These are phyloP conservation scores for Parafenestella ontariensis DNA, from an alignment of 2,329 filamentous ascomycete species.

Conservation along the genomic window DNA sequence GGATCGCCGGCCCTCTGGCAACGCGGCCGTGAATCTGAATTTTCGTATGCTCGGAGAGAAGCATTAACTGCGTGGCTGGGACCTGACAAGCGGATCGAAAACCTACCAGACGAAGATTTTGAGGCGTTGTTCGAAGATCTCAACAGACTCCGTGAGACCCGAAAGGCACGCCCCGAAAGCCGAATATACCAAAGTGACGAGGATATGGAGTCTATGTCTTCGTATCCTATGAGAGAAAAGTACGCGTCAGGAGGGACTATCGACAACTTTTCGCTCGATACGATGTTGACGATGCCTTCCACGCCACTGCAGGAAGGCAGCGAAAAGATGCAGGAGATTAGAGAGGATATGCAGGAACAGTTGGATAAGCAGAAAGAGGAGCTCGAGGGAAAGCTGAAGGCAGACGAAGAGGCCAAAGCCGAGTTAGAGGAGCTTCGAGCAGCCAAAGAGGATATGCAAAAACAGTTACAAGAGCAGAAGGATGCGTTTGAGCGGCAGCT, in stretches of 20 bases:
- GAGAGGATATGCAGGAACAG: slow-evolving; percentile 86
- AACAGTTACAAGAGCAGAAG: slow-evolving; percentile 82
- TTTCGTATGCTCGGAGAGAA: slow-evolving; percentile 91
- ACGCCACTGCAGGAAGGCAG: slow-evolving; percentile 86
- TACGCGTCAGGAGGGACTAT: slow-evolving; percentile 94
- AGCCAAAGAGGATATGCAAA: slow-evolving; percentile 88
- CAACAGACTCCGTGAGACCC: slow-evolving; percentile 83
- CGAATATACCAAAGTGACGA: slow-evolving; percentile 71
- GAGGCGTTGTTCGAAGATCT: slow-evolving; percentile 94
- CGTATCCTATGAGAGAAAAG: slow-evolving; percentile 88
- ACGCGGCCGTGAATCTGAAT: slow-evolving; percentile 83
- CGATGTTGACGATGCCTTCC: slow-evolving; percentile 89
- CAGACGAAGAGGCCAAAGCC: neutral
- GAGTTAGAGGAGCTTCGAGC: slow-evolving; percentile 81
- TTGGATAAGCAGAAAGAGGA: no score
- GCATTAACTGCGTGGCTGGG: slow-evolving; percentile 91
- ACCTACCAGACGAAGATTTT: slow-evolving; percentile 90
- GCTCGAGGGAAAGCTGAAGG: slow-evolving; percentile 60
- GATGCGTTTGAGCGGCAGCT: slow-evolving; percentile 85
- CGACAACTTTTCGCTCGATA: slow-evolving; percentile 96
- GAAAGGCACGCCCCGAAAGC: slow-evolving; percentile 70
- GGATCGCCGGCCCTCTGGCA: slow-evolving; percentile 77
- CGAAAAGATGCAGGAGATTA: slow-evolving; percentile 74
- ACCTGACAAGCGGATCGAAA: slow-evolving; percentile 87
- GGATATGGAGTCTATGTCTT: slow-evolving; percentile 86